Evolutionary conservation across 148 eudicot species (phyloP), one percentile per base, ranked within the genome.

Genomic region (Oxyria digyna): DNA sequence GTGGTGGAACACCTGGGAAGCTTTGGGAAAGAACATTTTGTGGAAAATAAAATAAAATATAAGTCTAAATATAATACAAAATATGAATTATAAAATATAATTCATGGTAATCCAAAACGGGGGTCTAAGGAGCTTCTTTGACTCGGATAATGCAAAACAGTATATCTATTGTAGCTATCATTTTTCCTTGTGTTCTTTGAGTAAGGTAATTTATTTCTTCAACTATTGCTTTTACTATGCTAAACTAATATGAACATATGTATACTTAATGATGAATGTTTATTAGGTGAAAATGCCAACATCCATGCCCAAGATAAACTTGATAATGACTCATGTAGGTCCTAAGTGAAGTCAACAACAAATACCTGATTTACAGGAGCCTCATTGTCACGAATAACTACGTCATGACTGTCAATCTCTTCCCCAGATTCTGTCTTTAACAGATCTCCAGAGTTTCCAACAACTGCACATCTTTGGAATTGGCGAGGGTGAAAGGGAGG

Each of bases 391-490:
- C 98, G 81, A 75, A 94, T 85, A 33, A 94, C 96, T 8, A 85
- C 92, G 74, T 94, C 98, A 68, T 89, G 98, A 71, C 97, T 81
- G 76, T 94, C 98, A 71, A 94, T 94, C 73, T 94, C 98, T 74
- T 86, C 72, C 33, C 98, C 98, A 77, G 88, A 94, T 74, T 90
- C 83, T 33, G 97, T 90, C 82, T 89, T 84, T 52, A 94, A 74
- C 49, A 94, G 95, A 73, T 94, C 98, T 66, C 98, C 98, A 31
- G 97, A 94, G 78, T 94, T 90, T 71, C 98, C 98, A 82, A 94
- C 98, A 80, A 94, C 97, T 32, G 98, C 98, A 80, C 98, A 94
- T 71, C 73, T 90, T 80, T 81, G 77, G 72, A 94, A 94, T 74
- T 94, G 98, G 55, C 85, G 87, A 35, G 97, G 98, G 70, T 80